phyloP scores from a whole-genome alignment of 2,329 filamentous ascomycete species.

The Colletotrichum sp. region DNA sequence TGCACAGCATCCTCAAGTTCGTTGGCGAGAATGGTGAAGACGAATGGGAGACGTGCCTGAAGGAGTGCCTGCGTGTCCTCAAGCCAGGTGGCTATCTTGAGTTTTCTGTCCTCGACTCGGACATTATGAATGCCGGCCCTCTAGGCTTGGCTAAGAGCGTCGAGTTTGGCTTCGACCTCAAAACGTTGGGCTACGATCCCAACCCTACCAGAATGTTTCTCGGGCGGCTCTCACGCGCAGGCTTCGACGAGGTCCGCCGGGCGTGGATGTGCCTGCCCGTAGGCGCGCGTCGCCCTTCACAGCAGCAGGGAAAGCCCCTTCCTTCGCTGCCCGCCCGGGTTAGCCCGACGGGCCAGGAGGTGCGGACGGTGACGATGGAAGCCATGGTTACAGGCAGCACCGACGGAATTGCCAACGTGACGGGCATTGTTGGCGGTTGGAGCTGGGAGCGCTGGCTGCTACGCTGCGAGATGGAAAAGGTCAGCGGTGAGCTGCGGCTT shows the following conservation, averaged over 20 bases:
- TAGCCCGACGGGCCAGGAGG: constrained; percentile 43
- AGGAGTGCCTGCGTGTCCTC: constrained; percentile 87
- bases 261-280: constrained; percentile 91
- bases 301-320: constrained; percentile 27
- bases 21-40: constrained; percentile 71
- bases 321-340: constrained; percentile 28
- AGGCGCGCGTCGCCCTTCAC: constrained; percentile 57
- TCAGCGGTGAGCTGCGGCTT: constrained; percentile 67
- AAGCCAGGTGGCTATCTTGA: constrained; percentile 94
- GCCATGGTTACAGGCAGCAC: constrained; percentile 68
- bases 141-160: constrained; percentile 82
- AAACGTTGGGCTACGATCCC: constrained; percentile 89
- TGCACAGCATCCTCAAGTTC: constrained; percentile 84
- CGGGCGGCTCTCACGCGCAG: constrained; percentile 71
- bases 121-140: constrained; percentile 84
- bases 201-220: constrained; percentile 83
- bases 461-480: constrained; percentile 82
- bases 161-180: constrained; percentile 90
- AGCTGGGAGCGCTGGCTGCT: constrained; percentile 97
- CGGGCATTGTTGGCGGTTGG: constrained; percentile 84
- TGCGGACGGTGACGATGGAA: constrained; percentile 59
- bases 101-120: constrained; percentile 87
- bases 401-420: constrained; percentile 73
- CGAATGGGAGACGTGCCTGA: constrained; percentile 86
- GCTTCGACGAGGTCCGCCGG: constrained; percentile 81